Evolutionary conservation across 2,329 filamentous ascomycete genomes (phyloP).

Genomic region (Fonsecaea erecta): DNA sequence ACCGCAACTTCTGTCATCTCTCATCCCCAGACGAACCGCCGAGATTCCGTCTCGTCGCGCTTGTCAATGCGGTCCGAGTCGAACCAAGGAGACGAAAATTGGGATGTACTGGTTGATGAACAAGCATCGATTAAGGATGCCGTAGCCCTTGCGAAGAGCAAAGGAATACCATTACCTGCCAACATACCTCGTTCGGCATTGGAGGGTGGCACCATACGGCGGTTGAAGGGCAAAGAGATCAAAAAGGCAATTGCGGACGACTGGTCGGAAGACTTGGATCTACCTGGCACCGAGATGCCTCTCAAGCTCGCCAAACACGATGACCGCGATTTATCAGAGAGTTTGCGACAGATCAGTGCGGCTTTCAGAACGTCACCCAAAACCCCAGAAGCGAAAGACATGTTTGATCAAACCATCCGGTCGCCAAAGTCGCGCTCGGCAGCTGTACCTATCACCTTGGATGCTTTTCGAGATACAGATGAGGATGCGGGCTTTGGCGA

Average conservation of each 20-base stretch:
- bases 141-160: conserved; percentile 82
- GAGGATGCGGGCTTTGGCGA: conserved; percentile 68
- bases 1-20: conserved; percentile 52
- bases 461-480: conserved; percentile 66
- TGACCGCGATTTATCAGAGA: conserved; percentile 67
- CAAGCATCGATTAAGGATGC: conserved; percentile 82
- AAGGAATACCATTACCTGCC: conserved; percentile 86
- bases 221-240: conserved; percentile 75
- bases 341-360: conserved; percentile 68
- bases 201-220: conserved; percentile 89
- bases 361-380: conserved; percentile 45
- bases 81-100: conserved; percentile 76
- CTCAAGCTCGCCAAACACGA: conserved; percentile 70
- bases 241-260: conserved; percentile 77
- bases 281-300: conserved; percentile 62
- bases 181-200: conserved; percentile 88
- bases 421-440: conserved; percentile 57
- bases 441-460: conserved; percentile 60
- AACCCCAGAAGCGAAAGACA: conserved; percentile 39
- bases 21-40: conserved; percentile 52
- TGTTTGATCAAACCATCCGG: conserved; percentile 41
- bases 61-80: conserved; percentile 82
- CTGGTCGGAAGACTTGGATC: conserved; percentile 78
- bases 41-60: conserved; percentile 81
- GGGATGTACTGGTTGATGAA: conserved; percentile 85